Base-by-base conservation (phyloP, 768 basidiomycete species). In the Auriculariales sp. region DNA sequence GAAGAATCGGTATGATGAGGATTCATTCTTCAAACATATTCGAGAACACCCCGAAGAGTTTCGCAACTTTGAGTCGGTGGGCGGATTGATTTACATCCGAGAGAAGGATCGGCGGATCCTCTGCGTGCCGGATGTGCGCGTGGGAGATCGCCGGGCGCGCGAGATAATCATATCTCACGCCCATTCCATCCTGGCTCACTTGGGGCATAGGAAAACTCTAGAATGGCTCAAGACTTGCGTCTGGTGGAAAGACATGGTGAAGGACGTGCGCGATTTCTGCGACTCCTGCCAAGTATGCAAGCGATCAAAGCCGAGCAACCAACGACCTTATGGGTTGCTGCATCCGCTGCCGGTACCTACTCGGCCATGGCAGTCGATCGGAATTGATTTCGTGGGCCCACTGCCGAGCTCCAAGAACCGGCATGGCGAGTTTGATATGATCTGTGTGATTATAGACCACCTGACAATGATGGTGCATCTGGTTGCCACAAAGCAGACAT, bases 211-310 rank as follows among this genome's bases (percentile, higher is more conserved):
- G 1, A 71, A 70, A n/a, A n/a, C n/a, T n/a, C n/a, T n/a, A n/a
- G n/a, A n/a, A n/a, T n/a, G n/a, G n/a, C n/a, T n/a, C n/a, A n/a
- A n/a, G n/a, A n/a, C n/a, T n/a, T n/a, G 65, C 4, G 62, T 68
- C 0, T 71, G 69, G 68, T 70, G 70, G 70, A 64, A 63, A n/a
- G 48, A 56, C 0, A 64, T 71, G 47, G 58, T 53, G 0, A 7
- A 30, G 0, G 66, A 71, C 25, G 52, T 62, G 0, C 46, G 58
- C 4, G 47, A 53, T 0, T 69, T 44, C 33, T 68, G 67, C 44
- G 50, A 57, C 3, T 49, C 55, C 3, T 64, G 62, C 48, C n/a
- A n/a, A n/a, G n/a, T n/a, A n/a, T n/a, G n/a, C n/a, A n/a, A n/a
- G n/a, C n/a, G n/a, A n/a, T n/a, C n/a, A n/a, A 63, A 63, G 47